phyloP scores from a whole-genome alignment of 2,329 filamentous ascomycete species.

The Curvularia hawaiiensis region DNA sequence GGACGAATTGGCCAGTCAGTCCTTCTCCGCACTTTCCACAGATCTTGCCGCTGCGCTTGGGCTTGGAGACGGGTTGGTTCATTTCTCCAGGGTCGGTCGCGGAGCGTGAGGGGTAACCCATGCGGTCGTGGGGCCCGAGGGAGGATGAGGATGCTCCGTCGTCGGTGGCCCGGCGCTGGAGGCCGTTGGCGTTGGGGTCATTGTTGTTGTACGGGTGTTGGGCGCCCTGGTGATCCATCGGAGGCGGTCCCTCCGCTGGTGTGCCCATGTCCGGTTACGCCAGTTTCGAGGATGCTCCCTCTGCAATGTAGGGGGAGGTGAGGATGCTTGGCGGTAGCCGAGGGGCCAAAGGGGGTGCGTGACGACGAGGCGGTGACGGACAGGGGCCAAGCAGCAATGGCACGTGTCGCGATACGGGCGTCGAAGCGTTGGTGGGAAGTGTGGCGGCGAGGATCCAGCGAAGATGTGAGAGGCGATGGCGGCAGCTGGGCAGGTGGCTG shows the following conservation, averaged over 20 bases:
- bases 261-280: conserved; percentile 40
- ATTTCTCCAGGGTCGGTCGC: conserved; percentile 39
- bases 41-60: conserved; percentile 46
- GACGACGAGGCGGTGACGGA: conserved; percentile 7
- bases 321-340: conserved; percentile 13
- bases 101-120: conserved; percentile 32
- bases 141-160: conserved; percentile 31
- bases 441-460: neutral
- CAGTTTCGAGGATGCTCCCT: conserved; percentile 24
- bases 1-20: conserved; percentile 93
- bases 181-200: conserved; percentile 41
- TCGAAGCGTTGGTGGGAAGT: neutral
- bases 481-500: conserved; percentile 4
- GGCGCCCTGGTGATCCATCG: conserved; percentile 39
- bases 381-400: conserved; percentile 3
- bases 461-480: conserved; percentile 2
- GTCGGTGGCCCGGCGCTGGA: conserved; percentile 39
- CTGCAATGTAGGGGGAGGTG: conserved; percentile 6
- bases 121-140: conserved; percentile 31
- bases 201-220: conserved; percentile 37
- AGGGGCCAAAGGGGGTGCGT: conserved; percentile 14
- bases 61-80: conserved; percentile 30
- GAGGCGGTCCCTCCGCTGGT: conserved; percentile 44
- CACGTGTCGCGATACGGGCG: conserved; percentile 6
- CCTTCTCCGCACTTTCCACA: conserved; percentile 87